These are phyloP conservation scores for Omphalea diandra DNA, from an alignment of 441 rosid genomes.

Conservation along the genomic window DNA sequence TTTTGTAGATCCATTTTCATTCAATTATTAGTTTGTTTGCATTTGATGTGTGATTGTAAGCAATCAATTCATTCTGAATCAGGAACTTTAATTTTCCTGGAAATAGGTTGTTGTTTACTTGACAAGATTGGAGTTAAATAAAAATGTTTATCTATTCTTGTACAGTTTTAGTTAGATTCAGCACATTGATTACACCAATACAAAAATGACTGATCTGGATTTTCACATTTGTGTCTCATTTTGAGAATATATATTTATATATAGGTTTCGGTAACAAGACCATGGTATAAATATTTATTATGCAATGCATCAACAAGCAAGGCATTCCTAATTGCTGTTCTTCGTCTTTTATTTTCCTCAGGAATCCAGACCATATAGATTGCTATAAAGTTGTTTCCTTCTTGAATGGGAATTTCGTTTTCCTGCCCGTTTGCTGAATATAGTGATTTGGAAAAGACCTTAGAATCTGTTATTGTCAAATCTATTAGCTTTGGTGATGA, in stretches of 20 bases:
- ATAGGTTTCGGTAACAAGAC: not conserved
- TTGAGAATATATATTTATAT: conserved; percentile 5
- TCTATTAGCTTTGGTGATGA: conserved; percentile 62
- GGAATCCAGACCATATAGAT: conserved; percentile 23
- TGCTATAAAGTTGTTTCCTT: not conserved
- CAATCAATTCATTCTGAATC: not conserved
- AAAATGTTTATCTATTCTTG: not conserved
- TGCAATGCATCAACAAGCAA: not conserved
- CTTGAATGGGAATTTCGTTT: conserved; percentile 55
- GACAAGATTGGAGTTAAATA: not conserved
- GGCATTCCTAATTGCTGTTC: not conserved
- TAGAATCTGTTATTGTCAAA: conserved; percentile 59
- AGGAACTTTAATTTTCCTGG: not conserved
- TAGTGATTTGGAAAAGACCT: conserved; percentile 47
- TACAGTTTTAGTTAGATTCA: conserved; percentile 3
- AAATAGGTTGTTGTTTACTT: not conserved
- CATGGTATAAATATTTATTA: not conserved
- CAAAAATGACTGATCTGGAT: not conserved
- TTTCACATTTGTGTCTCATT: not conserved
- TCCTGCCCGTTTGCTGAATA: conserved; percentile 52
- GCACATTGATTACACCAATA: not conserved
- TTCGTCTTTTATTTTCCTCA: conserved; percentile 23
- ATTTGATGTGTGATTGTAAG: not conserved
- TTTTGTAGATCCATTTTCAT: conserved; percentile 17
- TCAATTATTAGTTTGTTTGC: not conserved